phyloP scores from a whole-genome alignment of 192 early-diverging fungal genomes.

The Rhizophagus clarus region DNA sequence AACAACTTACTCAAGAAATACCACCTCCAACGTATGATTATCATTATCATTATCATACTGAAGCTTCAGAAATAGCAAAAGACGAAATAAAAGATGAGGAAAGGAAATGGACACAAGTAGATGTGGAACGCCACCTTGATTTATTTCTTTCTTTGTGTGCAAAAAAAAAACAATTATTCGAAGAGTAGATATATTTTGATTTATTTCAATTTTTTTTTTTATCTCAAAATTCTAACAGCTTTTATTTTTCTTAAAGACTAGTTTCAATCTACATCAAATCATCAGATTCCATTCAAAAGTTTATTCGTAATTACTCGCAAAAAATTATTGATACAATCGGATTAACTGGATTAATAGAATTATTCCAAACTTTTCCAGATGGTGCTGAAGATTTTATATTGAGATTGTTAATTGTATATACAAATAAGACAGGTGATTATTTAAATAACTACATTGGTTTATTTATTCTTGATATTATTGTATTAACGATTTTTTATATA shows the following conservation, averaged over 20 bases:
- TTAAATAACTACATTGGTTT: background rate
- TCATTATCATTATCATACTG: constrained; percentile 31
- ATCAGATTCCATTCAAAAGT: constrained; percentile 2
- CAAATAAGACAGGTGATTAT: constrained; percentile 50
- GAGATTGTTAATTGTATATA: constrained; percentile 62
- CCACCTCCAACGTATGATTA: constrained; percentile 20
- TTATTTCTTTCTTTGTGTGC: constrained; percentile 77
- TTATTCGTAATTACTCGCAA: constrained; percentile 16
- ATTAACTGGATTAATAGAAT: constrained; percentile 53
- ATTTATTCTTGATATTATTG: background rate
- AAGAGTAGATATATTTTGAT: constrained; percentile 55
- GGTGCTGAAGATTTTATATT: constrained; percentile 72
- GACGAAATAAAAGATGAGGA: constrained; percentile 8
- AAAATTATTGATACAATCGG: constrained; percentile 29
- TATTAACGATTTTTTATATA: constrained; percentile 15
- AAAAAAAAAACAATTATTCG: constrained; percentile 70
- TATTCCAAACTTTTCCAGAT: constrained; percentile 68
- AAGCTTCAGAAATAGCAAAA: constrained; percentile 5
- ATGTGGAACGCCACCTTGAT: constrained; percentile 68
- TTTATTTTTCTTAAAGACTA: background rate
- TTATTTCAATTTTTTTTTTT: constrained; percentile 15
- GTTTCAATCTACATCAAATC: background rate
- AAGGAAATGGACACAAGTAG: constrained; percentile 57
- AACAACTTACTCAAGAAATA: constrained; percentile 9
- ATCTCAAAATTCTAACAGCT: background rate